Conservation (phyloP, 2,329 filamentous ascomycete genomes). For the Neoascochyta sp. region DNA sequence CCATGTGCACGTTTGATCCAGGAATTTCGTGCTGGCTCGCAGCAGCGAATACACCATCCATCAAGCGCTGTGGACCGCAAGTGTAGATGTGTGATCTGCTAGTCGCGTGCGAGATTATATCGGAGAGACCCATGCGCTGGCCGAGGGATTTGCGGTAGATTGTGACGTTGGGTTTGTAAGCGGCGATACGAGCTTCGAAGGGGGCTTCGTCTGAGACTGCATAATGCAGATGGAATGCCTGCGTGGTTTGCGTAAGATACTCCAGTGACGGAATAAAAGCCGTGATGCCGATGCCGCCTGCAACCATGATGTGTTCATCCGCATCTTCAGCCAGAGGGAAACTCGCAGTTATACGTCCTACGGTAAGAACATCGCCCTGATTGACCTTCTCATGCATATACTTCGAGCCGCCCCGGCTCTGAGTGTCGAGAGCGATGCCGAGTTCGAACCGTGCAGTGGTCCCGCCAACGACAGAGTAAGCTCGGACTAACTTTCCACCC, state of each 20-base stretch:
- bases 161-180: constrained; percentile 42
- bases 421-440: constrained; percentile 54
- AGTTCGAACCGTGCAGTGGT: constrained; percentile 52
- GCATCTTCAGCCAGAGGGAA: constrained; percentile 48
- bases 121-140: constrained; percentile 51
- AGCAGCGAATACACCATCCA: constrained; percentile 49
- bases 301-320: constrained; percentile 60
- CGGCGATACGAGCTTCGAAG: constrained; percentile 49
- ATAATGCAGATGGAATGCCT: constrained; percentile 56
- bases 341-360: constrained; percentile 51
- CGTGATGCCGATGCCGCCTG: constrained; percentile 63
- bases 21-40: constrained; percentile 45
- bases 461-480: constrained; percentile 59
- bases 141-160: constrained; percentile 54
- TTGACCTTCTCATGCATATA: constrained; percentile 53
- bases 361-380: constrained; percentile 50
- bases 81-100: constrained; percentile 59
- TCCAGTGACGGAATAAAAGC: constrained; percentile 56
- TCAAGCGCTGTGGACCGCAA: constrained; percentile 58
- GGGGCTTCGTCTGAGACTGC: constrained; percentile 55
- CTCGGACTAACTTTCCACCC: constrained; percentile 54
- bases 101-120: constrained; percentile 46
- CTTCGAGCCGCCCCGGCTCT: constrained; percentile 58
- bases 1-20: constrained; percentile 56
- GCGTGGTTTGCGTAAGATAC: constrained; percentile 19